Percentiles rank a stretch among this genome's conserved stretches.
These are phyloP conservation scores for Cordyceps cicadae DNA, from an alignment of 2,329 filamentous ascomycete genomes.

Conservation along the genomic window DNA sequence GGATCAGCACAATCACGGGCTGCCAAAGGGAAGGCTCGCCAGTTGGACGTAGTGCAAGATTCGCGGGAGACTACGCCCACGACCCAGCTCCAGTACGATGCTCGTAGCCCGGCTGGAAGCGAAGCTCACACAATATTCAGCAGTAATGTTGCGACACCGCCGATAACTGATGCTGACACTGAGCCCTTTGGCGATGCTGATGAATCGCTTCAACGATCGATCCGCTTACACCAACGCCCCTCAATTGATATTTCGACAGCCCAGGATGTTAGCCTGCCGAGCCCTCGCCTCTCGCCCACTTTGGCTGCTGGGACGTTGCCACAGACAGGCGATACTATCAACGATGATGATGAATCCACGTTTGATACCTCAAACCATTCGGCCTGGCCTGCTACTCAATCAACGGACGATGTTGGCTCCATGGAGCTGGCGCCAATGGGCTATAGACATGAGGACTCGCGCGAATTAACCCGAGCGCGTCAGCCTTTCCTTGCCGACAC, in stretches of 20 bases:
- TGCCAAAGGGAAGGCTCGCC: conserved; percentile 32
- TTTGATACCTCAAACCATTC: conserved; percentile 24
- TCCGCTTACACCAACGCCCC: conserved; percentile 41
- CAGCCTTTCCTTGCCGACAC: conserved; percentile 59
- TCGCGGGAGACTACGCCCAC: conserved; percentile 37
- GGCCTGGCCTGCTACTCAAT: conserved; percentile 36
- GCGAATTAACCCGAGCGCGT: conserved; percentile 20
- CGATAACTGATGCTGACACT: conserved; percentile 63
- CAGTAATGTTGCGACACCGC: conserved; percentile 62
- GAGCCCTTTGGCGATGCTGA: conserved; percentile 50
- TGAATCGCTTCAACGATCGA: conserved; percentile 38
- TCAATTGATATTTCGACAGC: conserved; percentile 61
- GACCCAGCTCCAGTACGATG: conserved; percentile 35
- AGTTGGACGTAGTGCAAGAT: conserved; percentile 34
- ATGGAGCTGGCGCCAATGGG: conserved; percentile 21
- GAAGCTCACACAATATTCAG: conserved; percentile 53
- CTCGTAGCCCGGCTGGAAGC: conserved; percentile 44
- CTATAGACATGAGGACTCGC: conserved; percentile 17
- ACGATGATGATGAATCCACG: conserved; percentile 27
- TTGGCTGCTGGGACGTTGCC: conserved; percentile 60
- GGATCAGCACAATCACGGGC: conserved; percentile 24
- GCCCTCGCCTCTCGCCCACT: conserved; percentile 87
- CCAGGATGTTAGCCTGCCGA: conserved; percentile 87
- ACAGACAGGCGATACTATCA: conserved; percentile 36
- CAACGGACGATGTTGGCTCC: conserved; percentile 23